phyloP scores from a whole-genome alignment of 1,284 basidiomycete genomes.

The Lignosus rhinocerotis region DNA sequence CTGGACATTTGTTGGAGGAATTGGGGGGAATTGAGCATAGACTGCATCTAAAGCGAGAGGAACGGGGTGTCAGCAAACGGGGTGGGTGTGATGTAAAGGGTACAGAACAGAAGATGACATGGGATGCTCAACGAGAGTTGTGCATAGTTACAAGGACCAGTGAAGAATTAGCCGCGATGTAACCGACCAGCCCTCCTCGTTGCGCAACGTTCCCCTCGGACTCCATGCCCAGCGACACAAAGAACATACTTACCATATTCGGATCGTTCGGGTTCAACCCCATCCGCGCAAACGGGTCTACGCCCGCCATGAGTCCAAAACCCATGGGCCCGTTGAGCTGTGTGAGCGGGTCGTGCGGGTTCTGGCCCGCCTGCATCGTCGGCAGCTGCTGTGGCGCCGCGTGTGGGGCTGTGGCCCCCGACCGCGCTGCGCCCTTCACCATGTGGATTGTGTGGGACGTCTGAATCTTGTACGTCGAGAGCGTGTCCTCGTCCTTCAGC shows the following conservation, averaged over 20 bases:
- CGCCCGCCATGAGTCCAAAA: constrained; percentile 72
- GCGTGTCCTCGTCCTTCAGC: constrained; percentile 81
- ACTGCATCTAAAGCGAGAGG: constrained; percentile 58
- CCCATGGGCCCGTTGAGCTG: constrained; percentile 71
- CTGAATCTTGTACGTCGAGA: constrained; percentile 88
- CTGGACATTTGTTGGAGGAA: constrained; percentile 32
- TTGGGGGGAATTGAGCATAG: constrained; percentile 74
- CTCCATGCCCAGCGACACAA: background rate
- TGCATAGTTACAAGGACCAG: too few species aligned
- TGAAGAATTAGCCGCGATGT: too few species aligned
- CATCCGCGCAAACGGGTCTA: constrained; percentile 88
- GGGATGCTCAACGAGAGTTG: too few species aligned
- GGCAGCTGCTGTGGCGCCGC: constrained; percentile 51
- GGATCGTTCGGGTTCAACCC: constrained; percentile 86
- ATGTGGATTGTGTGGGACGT: constrained; percentile 87
- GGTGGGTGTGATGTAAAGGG: background rate
- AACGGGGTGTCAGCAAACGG: background rate
- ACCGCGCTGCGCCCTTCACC: constrained; percentile 82
- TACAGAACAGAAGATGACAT: background rate
- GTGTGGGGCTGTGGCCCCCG: constrained; percentile 37
- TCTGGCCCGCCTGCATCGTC: constrained; percentile 83
- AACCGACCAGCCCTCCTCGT: too few species aligned
- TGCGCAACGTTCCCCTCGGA: too few species aligned
- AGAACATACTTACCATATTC: constrained; percentile 67
- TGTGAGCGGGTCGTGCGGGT: constrained; percentile 76